Evolutionary conservation across 2,329 filamentous ascomycete species (phyloP).

Genomic region (Phoma herbarum): DNA sequence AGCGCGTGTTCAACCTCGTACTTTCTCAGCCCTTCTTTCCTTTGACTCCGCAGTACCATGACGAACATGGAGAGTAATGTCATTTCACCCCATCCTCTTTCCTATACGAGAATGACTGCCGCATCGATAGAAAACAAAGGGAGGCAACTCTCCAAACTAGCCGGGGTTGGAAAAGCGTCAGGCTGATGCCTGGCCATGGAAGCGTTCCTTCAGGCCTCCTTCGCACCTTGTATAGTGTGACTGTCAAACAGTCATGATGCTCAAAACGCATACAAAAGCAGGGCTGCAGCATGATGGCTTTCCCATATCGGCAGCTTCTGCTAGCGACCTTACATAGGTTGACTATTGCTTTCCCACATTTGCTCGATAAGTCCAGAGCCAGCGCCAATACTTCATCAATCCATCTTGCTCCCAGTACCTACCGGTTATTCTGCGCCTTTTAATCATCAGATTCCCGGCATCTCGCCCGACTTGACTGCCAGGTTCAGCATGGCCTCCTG

Average conservation of each 20-base stretch:
- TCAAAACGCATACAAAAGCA: slow-evolving; percentile 1
- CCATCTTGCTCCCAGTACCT: not conserved
- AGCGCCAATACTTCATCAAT: not conserved
- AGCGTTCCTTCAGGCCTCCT: slow-evolving; percentile 8
- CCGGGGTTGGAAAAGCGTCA: not conserved
- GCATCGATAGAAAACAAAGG: not conserved
- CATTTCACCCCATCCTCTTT: not conserved
- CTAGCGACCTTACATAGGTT: not conserved
- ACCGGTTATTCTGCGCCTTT: no score
- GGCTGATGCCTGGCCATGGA: slow-evolving; percentile 12
- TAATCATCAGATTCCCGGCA: not conserved
- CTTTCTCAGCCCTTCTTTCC: not conserved
- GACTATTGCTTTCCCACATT: no score
- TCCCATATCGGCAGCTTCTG: not conserved
- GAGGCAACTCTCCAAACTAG: not conserved
- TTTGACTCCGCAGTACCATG: slow-evolving; percentile 3
- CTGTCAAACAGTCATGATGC: slow-evolving; percentile 1
- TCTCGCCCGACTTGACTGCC: no score
- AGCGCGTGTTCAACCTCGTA: not conserved
- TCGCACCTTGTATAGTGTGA: not conserved
- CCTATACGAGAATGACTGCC: not conserved
- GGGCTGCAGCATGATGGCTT: not conserved
- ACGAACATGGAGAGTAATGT: not conserved
- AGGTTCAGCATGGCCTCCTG: slow-evolving; percentile 24
- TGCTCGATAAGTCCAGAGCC: no score